A percentile compares a stretch with the other conserved stretches of the same genome.
phyloP scores from a whole-genome alignment of 805 yeast species.

The Yamadazyma nakazawae region DNA sequence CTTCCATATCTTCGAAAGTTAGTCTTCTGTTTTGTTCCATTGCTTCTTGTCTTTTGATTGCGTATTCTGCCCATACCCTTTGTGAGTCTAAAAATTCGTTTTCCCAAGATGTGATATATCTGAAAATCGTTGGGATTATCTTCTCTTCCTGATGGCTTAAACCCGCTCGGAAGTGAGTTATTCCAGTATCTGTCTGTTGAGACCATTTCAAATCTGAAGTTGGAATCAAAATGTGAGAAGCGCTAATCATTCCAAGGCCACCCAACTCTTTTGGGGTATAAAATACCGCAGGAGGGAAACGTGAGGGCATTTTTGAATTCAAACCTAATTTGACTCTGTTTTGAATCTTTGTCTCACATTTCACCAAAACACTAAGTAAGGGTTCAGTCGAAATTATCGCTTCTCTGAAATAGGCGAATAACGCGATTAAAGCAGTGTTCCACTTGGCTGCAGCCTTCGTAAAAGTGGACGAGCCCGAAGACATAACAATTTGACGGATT shows the following conservation, averaged over 20 bases:
- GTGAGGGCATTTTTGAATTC: conserved; percentile 96
- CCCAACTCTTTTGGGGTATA: conserved; percentile 97
- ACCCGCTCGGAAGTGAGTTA: conserved; percentile 91
- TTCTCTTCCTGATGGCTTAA: conserved; percentile 80
- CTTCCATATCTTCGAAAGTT: conserved; percentile 91
- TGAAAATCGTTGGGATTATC: conserved; percentile 86
- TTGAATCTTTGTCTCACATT: conserved; percentile 89
- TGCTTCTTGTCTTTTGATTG: conserved; percentile 85
- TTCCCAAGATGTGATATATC: conserved; percentile 95
- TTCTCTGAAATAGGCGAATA: conserved; percentile 89
- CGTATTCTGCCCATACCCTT: conserved; percentile 97
- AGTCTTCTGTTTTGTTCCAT: conserved; percentile 77
- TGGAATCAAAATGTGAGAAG: conserved; percentile 93
- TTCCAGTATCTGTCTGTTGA: conserved; percentile 89
- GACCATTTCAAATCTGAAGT: conserved; percentile 91
- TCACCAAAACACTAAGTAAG: conserved; percentile 77
- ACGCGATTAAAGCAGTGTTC: conserved; percentile 86
- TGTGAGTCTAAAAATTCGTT: conserved; percentile 92
- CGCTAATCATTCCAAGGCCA: conserved; percentile 96
- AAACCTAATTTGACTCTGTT: conserved; percentile 91
- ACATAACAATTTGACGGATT: conserved; percentile 86
- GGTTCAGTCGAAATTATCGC: conserved; percentile 83
- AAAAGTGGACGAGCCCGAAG: conserved; percentile 93
- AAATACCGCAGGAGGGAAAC: conserved; percentile 98
- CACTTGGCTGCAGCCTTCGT: conserved; percentile 92